Evolutionary conservation across 2,329 filamentous ascomycete genomes (phyloP), one percentile per base, ranked within the genome.

Genomic region (Lasiodiplodia theobromae): DNA sequence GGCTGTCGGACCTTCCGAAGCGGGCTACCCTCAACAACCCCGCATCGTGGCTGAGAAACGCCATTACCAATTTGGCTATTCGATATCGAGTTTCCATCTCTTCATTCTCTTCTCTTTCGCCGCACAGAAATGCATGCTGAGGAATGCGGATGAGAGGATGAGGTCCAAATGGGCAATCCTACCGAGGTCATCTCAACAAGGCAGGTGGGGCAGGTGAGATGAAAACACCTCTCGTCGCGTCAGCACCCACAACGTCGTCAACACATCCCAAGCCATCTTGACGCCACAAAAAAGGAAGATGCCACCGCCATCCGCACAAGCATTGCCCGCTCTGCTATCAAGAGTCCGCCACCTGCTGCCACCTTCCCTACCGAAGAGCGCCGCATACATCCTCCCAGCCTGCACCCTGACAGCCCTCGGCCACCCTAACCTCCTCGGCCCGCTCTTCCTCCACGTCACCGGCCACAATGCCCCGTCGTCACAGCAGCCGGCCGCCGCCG

Each of bases 341-440:
- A 67, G 37, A 16, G 25, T 67, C 8, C 47, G 31, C 14, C 11
- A 44, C 21, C 14, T 31, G 23, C 44, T 67, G 5, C 66, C 66
- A 14, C 4, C 23, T 7, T 60, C 66, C 28, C 14, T 67, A 10
- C 66, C 66, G 4, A 60, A 53, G n/a, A 60, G 53, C 44, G 66
- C 54, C 28, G 54, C 53, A 8, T 67, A 67, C 47, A 56, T 67
- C 28, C 44, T 67, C 1, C 56, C 66, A 6, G 66, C 66, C 40
- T 56, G 44, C 18, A 52, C 66, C 40, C 44, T 67, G 4, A 52
- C 31, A 21, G 66, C 66, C n/a, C 54, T 67, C 34, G 54, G 66
- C 40, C 66, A 67, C 34, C 66, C 66, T 3, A 53, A 44, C 54
- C 66, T 67, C 23, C 54, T 67, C 54, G 66, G 66, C 44, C 54